These are phyloP conservation scores for Kluyveromyces starmeri DNA, from an alignment of 805 yeast genomes.

Conservation along the genomic window DNA sequence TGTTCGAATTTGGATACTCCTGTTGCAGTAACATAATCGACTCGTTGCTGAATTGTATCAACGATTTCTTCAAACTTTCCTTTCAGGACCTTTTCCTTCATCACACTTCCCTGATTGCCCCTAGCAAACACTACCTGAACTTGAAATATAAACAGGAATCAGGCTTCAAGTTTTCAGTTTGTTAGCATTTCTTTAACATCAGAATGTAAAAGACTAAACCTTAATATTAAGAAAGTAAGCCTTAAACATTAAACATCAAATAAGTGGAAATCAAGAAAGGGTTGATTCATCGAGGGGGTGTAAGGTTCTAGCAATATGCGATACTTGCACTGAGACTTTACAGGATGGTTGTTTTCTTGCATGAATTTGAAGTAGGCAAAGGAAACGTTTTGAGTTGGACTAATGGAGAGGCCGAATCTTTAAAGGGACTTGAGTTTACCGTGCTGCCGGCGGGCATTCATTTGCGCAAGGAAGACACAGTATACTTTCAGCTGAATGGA, in stretches of 20 bases:
- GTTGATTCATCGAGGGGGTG: too few species aligned
- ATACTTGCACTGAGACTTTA: too few species aligned
- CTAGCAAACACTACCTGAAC: too few species aligned
- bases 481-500: constrained; percentile 40
- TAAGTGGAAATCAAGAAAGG: too few species aligned
- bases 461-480: constrained; percentile 39
- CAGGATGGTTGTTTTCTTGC: constrained; percentile 20
- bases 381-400: constrained; percentile 27
- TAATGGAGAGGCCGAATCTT: constrained; percentile 9
- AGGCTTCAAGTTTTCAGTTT: neutral
- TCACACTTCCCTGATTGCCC: too few species aligned
- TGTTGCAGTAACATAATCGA: constrained; percentile 22
- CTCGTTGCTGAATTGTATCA: constrained; percentile 17
- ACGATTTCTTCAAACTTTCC: constrained; percentile 17
- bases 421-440: constrained; percentile 48
- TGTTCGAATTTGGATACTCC: constrained; percentile 20
- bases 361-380: constrained; percentile 26
- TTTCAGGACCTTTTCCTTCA: constrained; percentile 13
- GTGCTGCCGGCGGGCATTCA: constrained; percentile 67
- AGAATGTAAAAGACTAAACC: too few species aligned
- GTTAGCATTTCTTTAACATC: too few species aligned
- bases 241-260: too few species aligned
- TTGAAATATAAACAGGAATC: neutral
- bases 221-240: too few species aligned
- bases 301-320: too few species aligned